phyloP scores from a whole-genome alignment of 1,284 basidiomycete genomes.

The Pseudozyma pruni region DNA sequence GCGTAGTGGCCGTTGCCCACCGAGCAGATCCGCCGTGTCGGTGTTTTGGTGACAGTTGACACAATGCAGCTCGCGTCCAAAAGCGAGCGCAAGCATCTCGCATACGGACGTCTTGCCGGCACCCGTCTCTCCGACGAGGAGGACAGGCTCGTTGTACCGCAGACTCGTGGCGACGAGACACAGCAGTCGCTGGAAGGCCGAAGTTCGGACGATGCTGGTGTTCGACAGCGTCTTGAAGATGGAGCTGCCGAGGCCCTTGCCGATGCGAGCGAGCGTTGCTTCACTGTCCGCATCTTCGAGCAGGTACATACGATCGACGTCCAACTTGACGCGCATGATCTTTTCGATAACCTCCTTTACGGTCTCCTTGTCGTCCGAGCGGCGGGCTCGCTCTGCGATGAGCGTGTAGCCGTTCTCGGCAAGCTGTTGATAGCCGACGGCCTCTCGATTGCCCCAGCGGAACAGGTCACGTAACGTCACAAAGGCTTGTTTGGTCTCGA shows the following conservation, averaged over 20 bases:
- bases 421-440: slow-evolving; percentile 87
- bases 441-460: slow-evolving; percentile 90
- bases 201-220: slow-evolving; percentile 82
- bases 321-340: slow-evolving; percentile 87
- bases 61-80: slow-evolving; percentile 76
- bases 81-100: slow-evolving; percentile 82
- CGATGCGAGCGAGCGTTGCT: slow-evolving; percentile 51
- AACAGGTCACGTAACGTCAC: slow-evolving; percentile 97
- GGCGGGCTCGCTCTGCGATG: slow-evolving; percentile 87
- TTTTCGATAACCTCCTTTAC: slow-evolving; percentile 94
- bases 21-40: slow-evolving; percentile 97
- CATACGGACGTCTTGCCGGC: slow-evolving; percentile 98
- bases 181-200: slow-evolving; percentile 90
- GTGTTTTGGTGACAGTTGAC: slow-evolving; percentile 99
- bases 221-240: slow-evolving; percentile 69
- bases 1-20: slow-evolving; percentile 90
- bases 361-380: slow-evolving; percentile 83
- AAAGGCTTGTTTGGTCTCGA: slow-evolving; percentile 97
- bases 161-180: slow-evolving; percentile 84
- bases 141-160: slow-evolving; percentile 89
- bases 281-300: slow-evolving; percentile 68
- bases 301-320: slow-evolving; percentile 73
- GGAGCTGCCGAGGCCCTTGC: slow-evolving; percentile 27
- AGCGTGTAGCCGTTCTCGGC: slow-evolving; percentile 99
- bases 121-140: slow-evolving; percentile 98